These are phyloP conservation scores for Pseudomicrostroma phylloplanum DNA, from an alignment of 1,284 basidiomycete species.

Conservation along the genomic window DNA sequence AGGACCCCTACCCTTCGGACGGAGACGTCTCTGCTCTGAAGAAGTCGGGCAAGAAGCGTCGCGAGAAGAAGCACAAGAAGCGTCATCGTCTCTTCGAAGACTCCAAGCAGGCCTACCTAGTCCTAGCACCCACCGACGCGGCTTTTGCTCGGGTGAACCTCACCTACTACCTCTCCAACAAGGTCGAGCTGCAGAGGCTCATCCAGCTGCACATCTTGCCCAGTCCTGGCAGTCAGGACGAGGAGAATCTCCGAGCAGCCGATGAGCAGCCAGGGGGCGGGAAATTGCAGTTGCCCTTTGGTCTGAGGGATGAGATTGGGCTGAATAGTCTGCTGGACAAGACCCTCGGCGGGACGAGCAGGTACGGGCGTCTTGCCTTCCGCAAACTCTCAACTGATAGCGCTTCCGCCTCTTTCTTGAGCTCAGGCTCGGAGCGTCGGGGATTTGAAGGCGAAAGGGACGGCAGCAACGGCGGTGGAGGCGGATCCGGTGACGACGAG, in stretches of 20 bases:
- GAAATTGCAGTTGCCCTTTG: constrained; percentile 20
- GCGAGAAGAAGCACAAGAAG: constrained; percentile 8
- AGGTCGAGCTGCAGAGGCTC: constrained; percentile 59
- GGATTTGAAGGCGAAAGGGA: constrained; percentile 3
- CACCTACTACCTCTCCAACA: constrained; percentile 62
- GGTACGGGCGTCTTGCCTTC: constrained; percentile 36
- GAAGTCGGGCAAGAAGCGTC: constrained; percentile 9
- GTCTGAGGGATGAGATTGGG: constrained; percentile 23
- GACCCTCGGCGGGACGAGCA: constrained; percentile 28
- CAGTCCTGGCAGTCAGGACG: constrained; percentile 51
- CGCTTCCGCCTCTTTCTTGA: too few species aligned
- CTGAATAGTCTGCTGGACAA: constrained; percentile 37
- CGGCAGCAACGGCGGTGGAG: background rate
- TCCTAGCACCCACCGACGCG: constrained; percentile 83
- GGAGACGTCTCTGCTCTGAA: background rate
- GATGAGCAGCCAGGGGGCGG: constrained; percentile 20
- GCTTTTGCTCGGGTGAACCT: constrained; percentile 86
- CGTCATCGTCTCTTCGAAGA: constrained; percentile 17
- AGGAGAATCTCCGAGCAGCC: constrained; percentile 10
- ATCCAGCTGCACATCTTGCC: constrained; percentile 86
- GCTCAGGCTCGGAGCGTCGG: too few species aligned
- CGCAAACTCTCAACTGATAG: background rate
- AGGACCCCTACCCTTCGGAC: constrained; percentile 8
- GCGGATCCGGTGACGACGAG: constrained; percentile 31
- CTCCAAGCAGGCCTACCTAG: constrained; percentile 19